Evolutionary conservation across 2,329 filamentous ascomycete genomes (phyloP).

Genomic region (Lizonia empirigonia): DNA sequence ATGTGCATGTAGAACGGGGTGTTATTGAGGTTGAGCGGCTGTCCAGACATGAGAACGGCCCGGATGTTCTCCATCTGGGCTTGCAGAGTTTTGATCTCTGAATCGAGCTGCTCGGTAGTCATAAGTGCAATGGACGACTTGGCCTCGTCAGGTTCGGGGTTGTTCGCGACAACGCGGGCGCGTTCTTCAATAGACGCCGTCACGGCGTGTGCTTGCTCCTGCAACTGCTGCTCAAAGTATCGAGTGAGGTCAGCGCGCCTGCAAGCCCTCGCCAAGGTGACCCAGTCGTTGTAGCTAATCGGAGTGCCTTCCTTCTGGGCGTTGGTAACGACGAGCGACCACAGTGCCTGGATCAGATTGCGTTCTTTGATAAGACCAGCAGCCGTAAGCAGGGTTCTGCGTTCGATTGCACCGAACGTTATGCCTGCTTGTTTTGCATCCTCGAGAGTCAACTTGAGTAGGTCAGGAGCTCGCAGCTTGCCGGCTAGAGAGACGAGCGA

Average conservation of each 20-base stretch:
- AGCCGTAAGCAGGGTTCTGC: conserved; percentile 33
- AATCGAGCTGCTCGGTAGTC: conserved; percentile 21
- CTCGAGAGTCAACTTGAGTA: conserved; percentile 32
- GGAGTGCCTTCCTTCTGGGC: conserved; percentile 30
- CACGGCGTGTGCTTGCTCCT: conserved; percentile 33
- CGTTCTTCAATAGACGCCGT: conserved; percentile 17
- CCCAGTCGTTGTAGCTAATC: conserved; percentile 40
- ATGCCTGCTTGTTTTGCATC: conserved; percentile 30
- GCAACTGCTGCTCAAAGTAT: conserved; percentile 37
- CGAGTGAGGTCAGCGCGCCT: conserved; percentile 24
- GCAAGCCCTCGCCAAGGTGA: conserved; percentile 41
- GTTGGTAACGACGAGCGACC: conserved; percentile 31
- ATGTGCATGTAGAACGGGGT: conserved; percentile 48
- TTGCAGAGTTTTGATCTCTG: conserved; percentile 29
- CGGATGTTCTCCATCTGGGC: conserved; percentile 36
- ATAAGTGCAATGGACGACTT: conserved; percentile 10
- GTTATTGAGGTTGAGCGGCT: conserved; percentile 43
- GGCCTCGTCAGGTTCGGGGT: not conserved
- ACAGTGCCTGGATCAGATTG: conserved; percentile 37
- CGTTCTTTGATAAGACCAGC: conserved; percentile 36
- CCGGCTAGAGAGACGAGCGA: conserved; percentile 42
- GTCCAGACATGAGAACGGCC: conserved; percentile 40
- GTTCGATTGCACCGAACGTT: conserved; percentile 27
- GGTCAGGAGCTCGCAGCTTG: conserved; percentile 29
- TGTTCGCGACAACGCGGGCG: not conserved